These are phyloP conservation scores for Penicillium simplicissimum DNA, from an alignment of 495 filamentous ascomycete genomes.

Conservation along the genomic window DNA sequence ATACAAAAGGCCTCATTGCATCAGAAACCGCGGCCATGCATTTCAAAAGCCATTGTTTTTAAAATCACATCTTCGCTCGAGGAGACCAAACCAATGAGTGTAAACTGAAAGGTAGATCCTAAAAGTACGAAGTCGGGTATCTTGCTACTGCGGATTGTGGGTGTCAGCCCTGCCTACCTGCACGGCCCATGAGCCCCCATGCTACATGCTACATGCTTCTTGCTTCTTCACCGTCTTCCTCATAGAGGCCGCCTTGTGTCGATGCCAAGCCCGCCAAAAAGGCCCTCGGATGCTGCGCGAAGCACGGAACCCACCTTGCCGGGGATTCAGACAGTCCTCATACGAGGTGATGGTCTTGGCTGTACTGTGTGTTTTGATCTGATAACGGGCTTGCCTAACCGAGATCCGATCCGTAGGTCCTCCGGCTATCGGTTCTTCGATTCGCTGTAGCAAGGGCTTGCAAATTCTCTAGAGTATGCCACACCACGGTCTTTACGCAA, in stretches of 20 bases:
- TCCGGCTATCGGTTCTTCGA: too few species aligned
- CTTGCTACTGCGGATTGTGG: not conserved
- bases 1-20: not conserved
- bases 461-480: too few species aligned
- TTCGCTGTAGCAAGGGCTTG: too few species aligned
- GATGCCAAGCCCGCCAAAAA: not conserved
- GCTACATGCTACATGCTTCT: not conserved
- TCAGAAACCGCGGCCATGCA: not conserved
- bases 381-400: too few species aligned
- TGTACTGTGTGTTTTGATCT: too few species aligned
- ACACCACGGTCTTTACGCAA: too few species aligned
- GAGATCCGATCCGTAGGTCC: too few species aligned
- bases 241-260: not conserved
- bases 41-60: not conserved
- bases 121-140: not conserved
- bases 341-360: too few species aligned
- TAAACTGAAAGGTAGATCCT: not conserved
- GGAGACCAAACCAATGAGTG: not conserved
- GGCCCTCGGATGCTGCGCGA: constrained; percentile 15
- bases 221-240: not conserved
- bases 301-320: not conserved
- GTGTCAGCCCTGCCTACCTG: not conserved
- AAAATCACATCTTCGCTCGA: not conserved
- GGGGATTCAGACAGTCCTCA: not conserved
- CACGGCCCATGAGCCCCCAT: not conserved